Conservation (phyloP, 495 filamentous ascomycete species). For the Daldinia vernicosa region DNA sequence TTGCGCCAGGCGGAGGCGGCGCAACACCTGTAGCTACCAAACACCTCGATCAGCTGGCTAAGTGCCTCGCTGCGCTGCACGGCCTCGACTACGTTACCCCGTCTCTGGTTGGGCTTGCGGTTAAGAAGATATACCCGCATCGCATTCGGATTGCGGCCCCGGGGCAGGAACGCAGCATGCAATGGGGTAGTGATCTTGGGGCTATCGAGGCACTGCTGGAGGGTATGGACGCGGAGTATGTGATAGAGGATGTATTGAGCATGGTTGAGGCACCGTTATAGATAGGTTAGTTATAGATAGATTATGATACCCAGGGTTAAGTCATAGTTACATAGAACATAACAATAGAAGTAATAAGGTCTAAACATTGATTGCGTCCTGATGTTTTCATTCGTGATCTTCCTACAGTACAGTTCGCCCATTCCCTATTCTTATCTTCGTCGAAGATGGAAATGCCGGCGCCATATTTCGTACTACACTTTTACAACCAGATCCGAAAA, state of each 20-base stretch:
- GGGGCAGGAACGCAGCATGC: constrained; percentile 83
- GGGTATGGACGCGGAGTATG: constrained; percentile 74
- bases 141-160: constrained; percentile 73
- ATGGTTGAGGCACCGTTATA: constrained; percentile 75
- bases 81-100: constrained; percentile 83
- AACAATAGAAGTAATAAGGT: constrained; percentile 1
- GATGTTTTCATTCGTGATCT: constrained; percentile 18
- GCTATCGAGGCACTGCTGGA: constrained; percentile 73
- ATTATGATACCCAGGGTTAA: constrained; percentile 36
- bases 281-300: constrained; percentile 57
- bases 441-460: constrained; percentile 12
- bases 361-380: not conserved
- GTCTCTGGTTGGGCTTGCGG: constrained; percentile 81
- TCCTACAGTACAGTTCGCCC: constrained; percentile 1
- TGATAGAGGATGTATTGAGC: constrained; percentile 83
- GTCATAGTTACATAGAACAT: not conserved
- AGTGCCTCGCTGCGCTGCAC: constrained; percentile 83
- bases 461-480: constrained; percentile 3
- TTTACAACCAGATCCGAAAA: constrained; percentile 24
- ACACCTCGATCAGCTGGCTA: constrained; percentile 73
- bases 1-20: constrained; percentile 66
- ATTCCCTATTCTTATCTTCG: not conserved
- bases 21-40: constrained; percentile 79
- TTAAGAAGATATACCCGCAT: constrained; percentile 89
- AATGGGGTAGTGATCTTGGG: constrained; percentile 85